phyloP scores from a whole-genome alignment of 768 basidiomycete species.

The Tricholoma furcatifolium region DNA sequence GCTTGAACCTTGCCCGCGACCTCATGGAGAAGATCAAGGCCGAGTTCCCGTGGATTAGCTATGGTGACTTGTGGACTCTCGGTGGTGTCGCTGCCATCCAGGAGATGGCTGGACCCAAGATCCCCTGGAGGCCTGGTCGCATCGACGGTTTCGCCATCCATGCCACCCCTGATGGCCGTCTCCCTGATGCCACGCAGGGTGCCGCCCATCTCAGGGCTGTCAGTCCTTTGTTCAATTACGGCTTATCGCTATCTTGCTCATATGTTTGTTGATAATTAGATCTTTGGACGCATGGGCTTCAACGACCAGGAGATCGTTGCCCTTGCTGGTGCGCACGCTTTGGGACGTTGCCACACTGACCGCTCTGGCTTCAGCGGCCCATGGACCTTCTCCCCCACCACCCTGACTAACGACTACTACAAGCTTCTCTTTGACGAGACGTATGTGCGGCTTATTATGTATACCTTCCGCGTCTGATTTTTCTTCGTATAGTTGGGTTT shows the following conservation, averaged over 20 bases:
- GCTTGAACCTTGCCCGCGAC: constrained; percentile 75
- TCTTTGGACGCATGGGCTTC: constrained; percentile 95
- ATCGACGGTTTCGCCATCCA: constrained; percentile 80
- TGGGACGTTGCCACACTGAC: constrained; percentile 91
- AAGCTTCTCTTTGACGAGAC: constrained; percentile 85
- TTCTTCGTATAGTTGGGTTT: constrained; percentile 59
- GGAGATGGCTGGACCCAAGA: constrained; percentile 90
- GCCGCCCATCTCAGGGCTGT: constrained; percentile 82
- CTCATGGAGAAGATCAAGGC: constrained; percentile 86
- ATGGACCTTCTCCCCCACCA: constrained; percentile 94
- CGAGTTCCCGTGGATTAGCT: constrained; percentile 91
- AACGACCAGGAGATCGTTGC: constrained; percentile 98
- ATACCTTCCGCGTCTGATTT: neutral
- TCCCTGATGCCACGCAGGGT: constrained; percentile 85
- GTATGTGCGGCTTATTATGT: constrained; percentile 31
- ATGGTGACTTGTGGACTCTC: constrained; percentile 97
- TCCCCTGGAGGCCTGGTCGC: constrained; percentile 93
- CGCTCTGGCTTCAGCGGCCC: constrained; percentile 87
- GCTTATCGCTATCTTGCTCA: neutral
- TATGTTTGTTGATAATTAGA: constrained; percentile 32
- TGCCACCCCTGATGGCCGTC: constrained; percentile 84
- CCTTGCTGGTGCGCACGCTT: constrained; percentile 90
- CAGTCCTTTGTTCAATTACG: constrained; percentile 23
- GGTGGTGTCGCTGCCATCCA: constrained; percentile 89
- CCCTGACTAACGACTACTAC: constrained; percentile 85